phyloP scores from a whole-genome alignment of 73 alveolate genomes.

The Paramecium tetraurelia region DNA sequence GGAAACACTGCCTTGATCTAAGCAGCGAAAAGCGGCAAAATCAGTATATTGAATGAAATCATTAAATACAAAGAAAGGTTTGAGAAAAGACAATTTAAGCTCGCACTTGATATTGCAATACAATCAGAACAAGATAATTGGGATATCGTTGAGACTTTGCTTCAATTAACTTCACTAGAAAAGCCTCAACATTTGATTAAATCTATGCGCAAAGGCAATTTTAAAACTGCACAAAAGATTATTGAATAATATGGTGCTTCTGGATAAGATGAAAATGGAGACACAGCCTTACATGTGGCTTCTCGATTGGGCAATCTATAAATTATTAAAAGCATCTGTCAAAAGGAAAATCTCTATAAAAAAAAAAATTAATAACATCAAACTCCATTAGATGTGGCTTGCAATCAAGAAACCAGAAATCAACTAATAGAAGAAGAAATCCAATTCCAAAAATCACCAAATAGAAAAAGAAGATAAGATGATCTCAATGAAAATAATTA shows the following conservation, averaged over 20 bases:
- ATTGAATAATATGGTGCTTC: background rate
- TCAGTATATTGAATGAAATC: background rate
- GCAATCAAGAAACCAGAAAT: background rate
- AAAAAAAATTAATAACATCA: background rate
- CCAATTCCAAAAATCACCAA: background rate
- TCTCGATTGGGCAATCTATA: background rate
- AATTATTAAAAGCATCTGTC: constrained; percentile 14
- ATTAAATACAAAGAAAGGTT: background rate
- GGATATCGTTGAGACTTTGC: constrained; percentile 24
- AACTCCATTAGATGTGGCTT: background rate
- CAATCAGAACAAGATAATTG: constrained; percentile 25
- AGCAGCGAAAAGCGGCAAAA: background rate
- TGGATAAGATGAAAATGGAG: constrained; percentile 45
- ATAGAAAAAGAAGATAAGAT: background rate
- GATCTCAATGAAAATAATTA: background rate
- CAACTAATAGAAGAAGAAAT: background rate
- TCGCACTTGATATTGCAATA: background rate
- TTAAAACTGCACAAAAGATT: background rate
- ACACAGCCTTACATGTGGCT: constrained; percentile 58
- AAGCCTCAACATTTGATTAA: constrained; percentile 5
- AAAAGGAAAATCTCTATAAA: background rate
- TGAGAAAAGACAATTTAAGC: background rate
- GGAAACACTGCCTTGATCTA: constrained; percentile 21
- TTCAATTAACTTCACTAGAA: background rate
- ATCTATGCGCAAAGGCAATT: background rate